Evolutionary conservation across 2,329 filamentous ascomycete species (phyloP).

Genomic region (Claviceps purpurea): DNA sequence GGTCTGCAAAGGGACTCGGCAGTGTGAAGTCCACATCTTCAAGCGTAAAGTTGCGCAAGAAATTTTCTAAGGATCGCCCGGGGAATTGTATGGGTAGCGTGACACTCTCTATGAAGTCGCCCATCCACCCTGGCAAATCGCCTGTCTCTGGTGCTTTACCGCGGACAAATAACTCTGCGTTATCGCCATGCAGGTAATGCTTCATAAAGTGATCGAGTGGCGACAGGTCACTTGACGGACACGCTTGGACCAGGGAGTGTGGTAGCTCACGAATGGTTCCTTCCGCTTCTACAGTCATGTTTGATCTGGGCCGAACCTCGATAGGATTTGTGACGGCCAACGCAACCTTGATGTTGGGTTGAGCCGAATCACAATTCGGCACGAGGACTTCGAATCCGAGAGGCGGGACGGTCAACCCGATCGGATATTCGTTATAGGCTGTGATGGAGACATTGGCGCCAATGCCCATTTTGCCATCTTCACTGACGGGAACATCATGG

Average conservation of each 20-base stretch:
- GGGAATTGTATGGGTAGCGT: constrained; percentile 77
- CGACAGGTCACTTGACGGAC: constrained; percentile 64
- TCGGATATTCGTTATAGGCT: constrained; percentile 62
- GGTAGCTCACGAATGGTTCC: constrained; percentile 64
- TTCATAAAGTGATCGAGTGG: constrained; percentile 73
- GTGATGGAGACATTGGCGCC: constrained; percentile 65
- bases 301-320: constrained; percentile 51
- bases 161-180: constrained; percentile 69
- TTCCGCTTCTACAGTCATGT: constrained; percentile 55
- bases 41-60: constrained; percentile 80
- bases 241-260: constrained; percentile 55
- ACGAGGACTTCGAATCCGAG: constrained; percentile 78
- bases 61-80: constrained; percentile 63
- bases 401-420: constrained; percentile 63
- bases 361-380: constrained; percentile 59
- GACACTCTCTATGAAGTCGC: constrained; percentile 65
- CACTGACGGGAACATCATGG: constrained; percentile 48
- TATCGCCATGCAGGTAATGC: constrained; percentile 67
- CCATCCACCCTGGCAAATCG: constrained; percentile 69
- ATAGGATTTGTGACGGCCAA: constrained; percentile 57
- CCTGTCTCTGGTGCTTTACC: constrained; percentile 55
- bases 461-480: constrained; percentile 48
- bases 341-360: constrained; percentile 66
- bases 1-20: constrained; percentile 67
- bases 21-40: constrained; percentile 75